phyloP scores from a whole-genome alignment of 108 stramenopile species.

The Hondaea fermentalgiana region DNA sequence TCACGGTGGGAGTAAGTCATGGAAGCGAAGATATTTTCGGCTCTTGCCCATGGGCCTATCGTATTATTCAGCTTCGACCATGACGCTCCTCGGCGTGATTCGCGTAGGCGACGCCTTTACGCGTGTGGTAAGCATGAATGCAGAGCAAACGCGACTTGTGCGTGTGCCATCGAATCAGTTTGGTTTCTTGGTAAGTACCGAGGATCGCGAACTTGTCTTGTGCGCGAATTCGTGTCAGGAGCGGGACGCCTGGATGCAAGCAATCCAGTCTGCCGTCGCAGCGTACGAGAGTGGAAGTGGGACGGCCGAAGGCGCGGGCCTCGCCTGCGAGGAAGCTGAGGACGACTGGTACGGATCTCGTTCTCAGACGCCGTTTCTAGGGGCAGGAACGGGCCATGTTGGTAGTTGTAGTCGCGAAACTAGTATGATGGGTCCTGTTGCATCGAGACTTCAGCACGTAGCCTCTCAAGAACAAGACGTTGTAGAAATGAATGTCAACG shows the following conservation, averaged over 20 bases:
- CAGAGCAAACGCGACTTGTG: not conserved
- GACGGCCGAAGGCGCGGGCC: too few species aligned
- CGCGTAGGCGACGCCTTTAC: not conserved
- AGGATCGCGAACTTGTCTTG: not conserved
- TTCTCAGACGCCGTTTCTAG: too few species aligned
- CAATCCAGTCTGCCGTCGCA: not conserved
- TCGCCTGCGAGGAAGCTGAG: too few species aligned
- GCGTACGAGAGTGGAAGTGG: not conserved
- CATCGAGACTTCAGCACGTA: too few species aligned
- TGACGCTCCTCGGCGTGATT: not conserved
- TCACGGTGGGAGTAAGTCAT: conserved; percentile 16
- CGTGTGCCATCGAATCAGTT: not conserved
- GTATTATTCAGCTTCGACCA: not conserved
- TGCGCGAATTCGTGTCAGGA: not conserved
- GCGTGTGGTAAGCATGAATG: not conserved
- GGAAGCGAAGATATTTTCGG: conserved; percentile 19
- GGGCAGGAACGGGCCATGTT: too few species aligned
- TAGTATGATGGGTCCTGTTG: too few species aligned
- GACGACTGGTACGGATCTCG: too few species aligned
- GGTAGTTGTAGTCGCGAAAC: too few species aligned
- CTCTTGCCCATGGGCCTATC: not conserved
- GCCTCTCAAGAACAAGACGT: too few species aligned
- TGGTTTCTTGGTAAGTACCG: not conserved
- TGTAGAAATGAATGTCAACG: too few species aligned
- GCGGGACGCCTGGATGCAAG: not conserved